A percentile compares a stretch with the other conserved stretches of the same genome.
phyloP scores from a whole-genome alignment of 2,329 filamentous ascomycete genomes.

The Pseudocercospora macadamiae region DNA sequence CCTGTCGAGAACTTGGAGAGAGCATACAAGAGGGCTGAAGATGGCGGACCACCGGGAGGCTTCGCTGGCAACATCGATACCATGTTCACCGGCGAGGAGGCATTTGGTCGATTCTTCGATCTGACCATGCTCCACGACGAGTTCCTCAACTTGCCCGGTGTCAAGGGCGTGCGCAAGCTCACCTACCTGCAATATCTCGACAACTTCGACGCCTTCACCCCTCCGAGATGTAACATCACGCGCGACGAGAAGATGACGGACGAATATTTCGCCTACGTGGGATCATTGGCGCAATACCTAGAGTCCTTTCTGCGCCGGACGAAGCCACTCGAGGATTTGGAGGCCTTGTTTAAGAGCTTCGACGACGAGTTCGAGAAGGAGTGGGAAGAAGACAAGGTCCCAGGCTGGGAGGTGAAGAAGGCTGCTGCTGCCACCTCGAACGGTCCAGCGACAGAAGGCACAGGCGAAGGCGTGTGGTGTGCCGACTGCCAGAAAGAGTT shows the following conservation, averaged over 20 bases:
- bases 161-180: slow-evolving; percentile 67
- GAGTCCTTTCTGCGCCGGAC: slow-evolving; percentile 86
- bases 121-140: slow-evolving; percentile 81
- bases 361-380: slow-evolving; percentile 81
- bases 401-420: slow-evolving; percentile 69
- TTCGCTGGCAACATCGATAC: slow-evolving; percentile 70
- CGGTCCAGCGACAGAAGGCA: slow-evolving; percentile 54
- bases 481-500: slow-evolving; percentile 92
- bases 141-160: slow-evolving; percentile 84
- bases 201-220: slow-evolving; percentile 81
- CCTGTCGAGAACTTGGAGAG: slow-evolving; percentile 93
- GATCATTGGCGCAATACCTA: slow-evolving; percentile 77
- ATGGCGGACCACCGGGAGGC: slow-evolving; percentile 49
- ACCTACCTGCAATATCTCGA: slow-evolving; percentile 94
- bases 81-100: slow-evolving; percentile 95
- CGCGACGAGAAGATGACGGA: slow-evolving; percentile 86
- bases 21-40: slow-evolving; percentile 79
- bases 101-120: slow-evolving; percentile 90
- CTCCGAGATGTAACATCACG: slow-evolving; percentile 73
- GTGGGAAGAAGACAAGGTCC: slow-evolving; percentile 79
- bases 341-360: slow-evolving; percentile 74
- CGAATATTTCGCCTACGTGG: slow-evolving; percentile 87
- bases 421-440: slow-evolving; percentile 28
- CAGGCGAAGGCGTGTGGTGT: slow-evolving; percentile 79
- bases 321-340: slow-evolving; percentile 81